Base-by-base conservation (phyloP, 371 early-diverging fungal genomes). In the Chytridium lagenaria region DNA sequence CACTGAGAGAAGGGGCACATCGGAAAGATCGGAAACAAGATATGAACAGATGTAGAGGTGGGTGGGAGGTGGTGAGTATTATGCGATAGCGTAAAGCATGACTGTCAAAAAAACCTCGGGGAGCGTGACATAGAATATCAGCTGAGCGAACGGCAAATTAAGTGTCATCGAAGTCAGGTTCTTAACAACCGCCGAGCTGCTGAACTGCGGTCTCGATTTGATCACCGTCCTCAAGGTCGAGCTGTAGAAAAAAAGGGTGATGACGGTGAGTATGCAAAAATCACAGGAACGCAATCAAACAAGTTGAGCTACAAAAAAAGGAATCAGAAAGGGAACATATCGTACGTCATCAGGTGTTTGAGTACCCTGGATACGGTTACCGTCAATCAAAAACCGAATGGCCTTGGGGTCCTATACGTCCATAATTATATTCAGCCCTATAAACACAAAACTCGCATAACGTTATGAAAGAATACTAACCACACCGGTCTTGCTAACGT, bases 211-310 rank as follows among this genome's bases (percentile, higher is more conserved):
- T 96, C 79, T 94, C 92, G 70, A 97, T 96, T n/a, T 89, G 81
- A 78, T 97, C 97, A 59, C 93, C 95, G 77, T 97, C 96, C 68
- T 96, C 96, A 92, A 97, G 92, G 28, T 94, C 95, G 69, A 97
- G 88, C 93, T 93, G 83, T 51, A 49, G 28, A 70, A 39, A 36
- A 40, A 69, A 69, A n/a, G n/a, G n/a, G n/a, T n/a, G n/a, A n/a
- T n/a, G n/a, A n/a, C n/a, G n/a, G n/a, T n/a, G n/a, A n/a, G n/a
- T n/a, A n/a, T n/a, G n/a, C n/a, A 16, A 49, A 33, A 51, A 37
- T 28, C 37, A 51, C 23, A 40, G 5, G 23, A 44, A 50, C n/a
- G 23, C 10, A 28, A 59, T 38, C 19, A 40, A 36, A 19, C 26
- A 61, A 52, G 55, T 19, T 12, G 51, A 31, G 39, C 22, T 55